Conservation (phyloP, 345 rosid species). For the Syzygium aqueum region DNA sequence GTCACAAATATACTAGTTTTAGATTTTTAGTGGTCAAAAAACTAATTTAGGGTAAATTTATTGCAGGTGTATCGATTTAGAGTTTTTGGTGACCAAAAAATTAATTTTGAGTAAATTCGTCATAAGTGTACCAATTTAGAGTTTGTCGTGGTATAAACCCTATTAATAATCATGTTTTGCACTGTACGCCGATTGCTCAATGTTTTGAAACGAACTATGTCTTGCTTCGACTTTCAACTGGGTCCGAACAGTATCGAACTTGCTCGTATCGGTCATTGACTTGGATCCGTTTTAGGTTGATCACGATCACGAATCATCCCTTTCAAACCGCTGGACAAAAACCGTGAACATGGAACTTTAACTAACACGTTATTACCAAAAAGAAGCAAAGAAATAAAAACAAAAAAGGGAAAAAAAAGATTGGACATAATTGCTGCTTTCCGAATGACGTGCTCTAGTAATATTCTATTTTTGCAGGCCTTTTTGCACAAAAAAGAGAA, state of each 20-base stretch:
- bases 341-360: not conserved
- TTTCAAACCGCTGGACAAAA: not conserved
- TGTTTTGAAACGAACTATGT: not conserved
- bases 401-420: not conserved
- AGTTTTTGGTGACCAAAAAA: too few species aligned
- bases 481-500: not conserved
- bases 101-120: too few species aligned
- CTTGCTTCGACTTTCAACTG: not conserved
- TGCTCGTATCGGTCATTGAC: not conserved
- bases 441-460: not conserved
- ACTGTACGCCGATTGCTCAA: rapidly evolving
- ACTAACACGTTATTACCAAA: not conserved
- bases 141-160: too few species aligned
- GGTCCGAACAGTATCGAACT: not conserved
- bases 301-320: not conserved
- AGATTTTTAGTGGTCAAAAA: too few species aligned
- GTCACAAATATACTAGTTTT: too few species aligned
- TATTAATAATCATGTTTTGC: not conserved
- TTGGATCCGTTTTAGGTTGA: not conserved
- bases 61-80: too few species aligned
- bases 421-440: not conserved
- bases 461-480: not conserved
- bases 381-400: not conserved
- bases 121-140: too few species aligned
- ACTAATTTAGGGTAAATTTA: too few species aligned